Base-by-base conservation (phyloP, 352 stramenopile genomes). In the Pythium brachiatum region DNA sequence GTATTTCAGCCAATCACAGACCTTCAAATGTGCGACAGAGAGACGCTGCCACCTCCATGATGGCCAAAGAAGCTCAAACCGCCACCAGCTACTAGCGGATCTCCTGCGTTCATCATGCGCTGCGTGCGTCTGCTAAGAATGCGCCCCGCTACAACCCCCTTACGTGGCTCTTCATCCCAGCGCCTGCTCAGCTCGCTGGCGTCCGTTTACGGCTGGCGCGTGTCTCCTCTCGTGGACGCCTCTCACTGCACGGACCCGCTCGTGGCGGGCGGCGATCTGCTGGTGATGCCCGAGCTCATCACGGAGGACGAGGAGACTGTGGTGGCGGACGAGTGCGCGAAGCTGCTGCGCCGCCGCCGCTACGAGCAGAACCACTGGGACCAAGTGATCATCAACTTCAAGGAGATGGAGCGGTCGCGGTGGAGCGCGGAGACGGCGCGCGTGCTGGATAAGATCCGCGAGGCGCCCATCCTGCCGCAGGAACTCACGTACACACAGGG, bases 361-460 rank as follows among this genome's bases (percentile, higher is more conserved):
- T 92, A 90, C 58, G 83, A 95, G 38, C 73, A 86, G 39, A 74
- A 88, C 48, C 86, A 95, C 61, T 95, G 86, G 86, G 86, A 95
- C 73, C 75, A 87, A 34, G 82, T 86, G 29, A 95, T 95, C 58
- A 62, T 95, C 71, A 92, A 95, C 57, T 95, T 90, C 62, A 93
- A 93, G 60, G 86, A 95, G 72, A 95, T 93, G 83, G 86, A 95
- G 59, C 81, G 82, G 39, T 89, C 80, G 29, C 80, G 84, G 31
- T 95, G 86, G 86, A 92, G 81, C 56, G 43, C 65, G 23, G 86
- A 95, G 67, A 88, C 81, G 13, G 69, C 69, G 39, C 51, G 64
- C 26, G 77, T 95, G n/a, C 60, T 95, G 11, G 71, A 88, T 9
- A 87, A 79, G 57, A 46, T 95, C 36, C 82, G 86, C n/a, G 62